A percentile compares a stretch with the other conserved stretches of the same genome.
Evolutionary conservation across 169 alveolate species (phyloP).

Genomic region (Eimeria necatrix): DNA sequence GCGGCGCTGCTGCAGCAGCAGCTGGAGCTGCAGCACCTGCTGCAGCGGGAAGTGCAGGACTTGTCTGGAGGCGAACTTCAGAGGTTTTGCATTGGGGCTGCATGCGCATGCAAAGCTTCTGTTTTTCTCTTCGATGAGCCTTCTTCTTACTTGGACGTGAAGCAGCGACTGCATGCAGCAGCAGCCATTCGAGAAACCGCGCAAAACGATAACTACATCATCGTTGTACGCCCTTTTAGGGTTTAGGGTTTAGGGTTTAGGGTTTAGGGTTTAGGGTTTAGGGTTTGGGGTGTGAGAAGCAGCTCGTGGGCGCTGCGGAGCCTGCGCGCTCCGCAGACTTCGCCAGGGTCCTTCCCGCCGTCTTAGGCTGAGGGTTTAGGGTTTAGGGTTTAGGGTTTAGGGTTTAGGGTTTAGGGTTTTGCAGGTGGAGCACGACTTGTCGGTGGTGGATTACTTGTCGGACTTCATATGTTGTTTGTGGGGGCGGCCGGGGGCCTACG

Average conservation of each 20-base stretch:
- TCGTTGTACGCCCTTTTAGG: too few species aligned
- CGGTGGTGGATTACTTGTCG: conserved; percentile 99
- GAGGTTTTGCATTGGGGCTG: conserved; percentile 98
- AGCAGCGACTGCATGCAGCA: conserved; percentile 98
- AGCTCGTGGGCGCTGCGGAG: too few species aligned
- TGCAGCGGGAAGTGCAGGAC: conserved; percentile 96
- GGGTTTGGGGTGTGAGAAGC: too few species aligned
- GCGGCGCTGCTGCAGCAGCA: conserved; percentile 91
- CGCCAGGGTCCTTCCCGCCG: too few species aligned
- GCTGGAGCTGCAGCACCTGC: conserved; percentile 95
- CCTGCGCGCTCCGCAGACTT: too few species aligned
- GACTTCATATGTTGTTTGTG: conserved; percentile 99
- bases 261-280: too few species aligned
- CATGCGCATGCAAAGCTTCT: conserved; percentile 95
- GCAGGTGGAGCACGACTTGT: conserved; percentile 98
- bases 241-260: too few species aligned
- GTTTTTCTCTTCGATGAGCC: conserved; percentile 99
- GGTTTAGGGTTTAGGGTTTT: too few species aligned
- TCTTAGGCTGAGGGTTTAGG: too few species aligned
- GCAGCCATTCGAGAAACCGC: conserved; percentile 94
- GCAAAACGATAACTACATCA: conserved; percentile 95
- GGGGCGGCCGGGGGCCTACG: conserved; percentile 99
- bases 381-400: too few species aligned
- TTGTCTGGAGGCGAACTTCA: conserved; percentile 99
- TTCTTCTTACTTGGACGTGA: conserved; percentile 98